Base-by-base conservation (phyloP, 2,329 filamentous ascomycete species). In the Penicillium sp. region DNA sequence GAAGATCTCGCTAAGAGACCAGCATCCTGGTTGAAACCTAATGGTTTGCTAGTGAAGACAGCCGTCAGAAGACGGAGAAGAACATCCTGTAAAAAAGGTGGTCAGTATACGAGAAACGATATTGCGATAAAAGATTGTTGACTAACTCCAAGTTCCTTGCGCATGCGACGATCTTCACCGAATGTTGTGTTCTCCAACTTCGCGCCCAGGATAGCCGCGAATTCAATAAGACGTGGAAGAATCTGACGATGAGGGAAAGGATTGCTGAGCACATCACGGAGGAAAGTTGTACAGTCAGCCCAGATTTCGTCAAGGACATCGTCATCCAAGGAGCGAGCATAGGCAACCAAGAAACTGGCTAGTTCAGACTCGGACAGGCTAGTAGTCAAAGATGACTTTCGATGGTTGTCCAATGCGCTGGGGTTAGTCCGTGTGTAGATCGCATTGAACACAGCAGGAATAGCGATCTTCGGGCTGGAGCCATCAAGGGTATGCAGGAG, bases 161-260 rank as follows among this genome's bases (percentile, higher is more conserved):
- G 86, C 92, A 97, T 96, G 74, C 89, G 92, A 51, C 88, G 85
- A 76, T 97, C 91, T 77, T 98, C 93, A 33, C 93, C 93, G 75
- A 97, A 98, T 67, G 93, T 97, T 13, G 93, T 99, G 67, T 99
- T 97, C 73, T 97, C 93, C 50, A 98, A 90, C 79, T 99, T 99
- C 71, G 95, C 90, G 1, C 95, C 93, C 37, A 99, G 79, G 39
- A 96, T 90, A 1, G 91, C 90, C 0, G 92, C 90, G 69, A 98
- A 97, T 66, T 96, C 91, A 13, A 99, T 80, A 45, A 99, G 79
- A 51, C 88, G 87, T 7, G 95, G 91, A 39, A 99, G 77, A 8
- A 93, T 93, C 70, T 97, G 93, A 55, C 95, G 84, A 76, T 99
- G 93, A 3, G 95, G 95, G 68, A 99, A 92, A 1, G 95, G 96